Conservation (phyloP, 164 flowering plant species). For the Vitis rotundifolia region DNA sequence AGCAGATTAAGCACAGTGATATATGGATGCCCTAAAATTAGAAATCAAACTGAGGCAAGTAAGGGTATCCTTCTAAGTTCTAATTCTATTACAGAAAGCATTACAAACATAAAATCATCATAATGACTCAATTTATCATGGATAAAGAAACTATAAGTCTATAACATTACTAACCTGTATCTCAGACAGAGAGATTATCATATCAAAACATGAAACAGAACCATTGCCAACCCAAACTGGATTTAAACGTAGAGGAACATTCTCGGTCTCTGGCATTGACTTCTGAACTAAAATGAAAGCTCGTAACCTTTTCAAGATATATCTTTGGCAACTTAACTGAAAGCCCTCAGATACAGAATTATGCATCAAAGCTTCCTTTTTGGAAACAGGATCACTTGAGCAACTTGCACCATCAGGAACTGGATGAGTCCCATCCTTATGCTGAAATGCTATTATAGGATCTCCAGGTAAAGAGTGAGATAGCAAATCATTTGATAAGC, state of each 20-base stretch:
- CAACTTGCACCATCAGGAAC: slow-evolving; percentile 28
- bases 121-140: background rate
- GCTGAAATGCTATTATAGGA: slow-evolving; percentile 16
- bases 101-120: background rate
- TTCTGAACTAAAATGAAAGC: slow-evolving; percentile 51
- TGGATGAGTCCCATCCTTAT: slow-evolving; percentile 15
- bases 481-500: slow-evolving; percentile 19
- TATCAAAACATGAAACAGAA: slow-evolving; percentile 65
- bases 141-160: background rate
- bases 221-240: slow-evolving; percentile 74
- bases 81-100: slow-evolving; percentile 2
- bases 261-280: slow-evolving; percentile 21
- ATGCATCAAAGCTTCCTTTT: slow-evolving; percentile 14
- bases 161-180: slow-evolving; percentile 50
- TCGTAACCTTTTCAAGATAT: slow-evolving; percentile 52
- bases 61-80: background rate
- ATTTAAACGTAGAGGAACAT: slow-evolving; percentile 16
- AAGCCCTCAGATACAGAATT: slow-evolving; percentile 11
- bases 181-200: slow-evolving; percentile 66
- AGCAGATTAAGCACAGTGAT: slow-evolving; percentile 11
- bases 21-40: slow-evolving; percentile 10
- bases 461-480: slow-evolving; percentile 29
- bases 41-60: background rate
- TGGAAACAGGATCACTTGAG: slow-evolving; percentile 29
- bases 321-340: slow-evolving; percentile 29